Conservation (phyloP, 164 flowering plant genomes). For the Buxus sempervirens region DNA sequence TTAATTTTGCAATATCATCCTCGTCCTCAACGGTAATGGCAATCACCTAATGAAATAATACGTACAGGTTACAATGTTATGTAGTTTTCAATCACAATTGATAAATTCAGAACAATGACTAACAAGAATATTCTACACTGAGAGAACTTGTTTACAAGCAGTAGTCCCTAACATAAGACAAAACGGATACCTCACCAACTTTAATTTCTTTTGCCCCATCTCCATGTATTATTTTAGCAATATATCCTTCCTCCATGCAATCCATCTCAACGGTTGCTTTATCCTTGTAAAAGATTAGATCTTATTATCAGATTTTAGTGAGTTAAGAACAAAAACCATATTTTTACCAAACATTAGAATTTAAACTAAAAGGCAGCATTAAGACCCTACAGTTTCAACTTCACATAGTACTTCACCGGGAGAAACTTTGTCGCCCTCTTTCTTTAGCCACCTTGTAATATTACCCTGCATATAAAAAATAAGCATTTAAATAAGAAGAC, state of each 20-base stretch:
- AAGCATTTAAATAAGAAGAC: constrained; percentile 8
- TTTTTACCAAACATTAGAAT: not conserved
- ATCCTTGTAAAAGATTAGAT: constrained; percentile 41
- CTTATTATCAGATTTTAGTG: not conserved
- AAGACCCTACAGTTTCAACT: constrained; percentile 84
- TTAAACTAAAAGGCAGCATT: not conserved
- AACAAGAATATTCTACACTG: not conserved
- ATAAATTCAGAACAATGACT: not conserved
- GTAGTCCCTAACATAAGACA: not conserved
- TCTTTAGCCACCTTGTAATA: constrained; percentile 94
- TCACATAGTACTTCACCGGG: constrained; percentile 98
- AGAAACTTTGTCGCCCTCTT: constrained; percentile 86
- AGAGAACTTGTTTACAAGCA: not conserved
- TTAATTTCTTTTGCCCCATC: constrained; percentile 87
- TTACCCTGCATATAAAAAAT: constrained; percentile 60
- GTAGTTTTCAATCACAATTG: not conserved
- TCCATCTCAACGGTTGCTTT: constrained; percentile 99
- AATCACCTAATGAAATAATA: constrained; percentile 54
- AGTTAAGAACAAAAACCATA: not conserved
- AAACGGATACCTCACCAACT: constrained; percentile 88
- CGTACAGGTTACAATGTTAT: not conserved
- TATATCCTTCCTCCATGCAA: constrained; percentile 97
- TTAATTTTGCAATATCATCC: constrained; percentile 69
- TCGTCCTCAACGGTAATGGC: constrained; percentile 96
- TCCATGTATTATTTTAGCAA: constrained; percentile 80